Percentiles rank a stretch among this genome's conserved stretches.
Conservation (phyloP, 148 eudicot species). For the Nepenthes gracilis region DNA sequence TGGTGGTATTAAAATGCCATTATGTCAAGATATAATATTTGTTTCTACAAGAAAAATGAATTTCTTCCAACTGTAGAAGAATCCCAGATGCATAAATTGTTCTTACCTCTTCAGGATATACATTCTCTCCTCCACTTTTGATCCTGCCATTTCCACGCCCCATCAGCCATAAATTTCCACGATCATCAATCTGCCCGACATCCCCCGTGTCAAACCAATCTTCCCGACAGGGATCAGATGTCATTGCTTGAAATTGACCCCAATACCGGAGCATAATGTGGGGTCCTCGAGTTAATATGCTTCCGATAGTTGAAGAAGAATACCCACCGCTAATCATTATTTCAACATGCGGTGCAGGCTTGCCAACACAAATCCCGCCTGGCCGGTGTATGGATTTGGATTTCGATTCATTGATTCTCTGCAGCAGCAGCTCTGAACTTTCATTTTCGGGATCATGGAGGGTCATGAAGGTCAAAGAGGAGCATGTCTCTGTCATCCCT, state of each 20-base stretch:
- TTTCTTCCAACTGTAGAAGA: not conserved
- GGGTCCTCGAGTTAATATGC: slow-evolving; percentile 81
- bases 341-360: slow-evolving; percentile 84
- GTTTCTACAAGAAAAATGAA: too few species aligned
- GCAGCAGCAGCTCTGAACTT: slow-evolving; percentile 5
- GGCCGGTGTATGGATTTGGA: slow-evolving; percentile 7
- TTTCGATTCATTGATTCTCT: not conserved
- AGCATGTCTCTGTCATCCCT: slow-evolving; percentile 97
- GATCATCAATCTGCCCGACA: slow-evolving; percentile 55
- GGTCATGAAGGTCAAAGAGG: slow-evolving; percentile 75
- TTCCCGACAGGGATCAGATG: slow-evolving; percentile 15
- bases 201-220: slow-evolving; percentile 94
- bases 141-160: slow-evolving; percentile 80
- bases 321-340: slow-evolving; percentile 29
- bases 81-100: not conserved
- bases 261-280: slow-evolving; percentile 77
- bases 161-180: slow-evolving; percentile 73
- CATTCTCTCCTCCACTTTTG: slow-evolving; percentile 92
- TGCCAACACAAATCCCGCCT: slow-evolving; percentile 75
- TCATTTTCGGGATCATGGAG: slow-evolving; percentile 48
- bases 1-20: too few species aligned
- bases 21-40: too few species aligned
- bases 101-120: slow-evolving; percentile 87
- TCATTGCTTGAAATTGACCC: slow-evolving; percentile 26
- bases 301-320: slow-evolving; percentile 38